These are phyloP conservation scores for Botrytis cinerea DNA, from an alignment of 2,329 filamentous ascomycete genomes.

Conservation along the genomic window DNA sequence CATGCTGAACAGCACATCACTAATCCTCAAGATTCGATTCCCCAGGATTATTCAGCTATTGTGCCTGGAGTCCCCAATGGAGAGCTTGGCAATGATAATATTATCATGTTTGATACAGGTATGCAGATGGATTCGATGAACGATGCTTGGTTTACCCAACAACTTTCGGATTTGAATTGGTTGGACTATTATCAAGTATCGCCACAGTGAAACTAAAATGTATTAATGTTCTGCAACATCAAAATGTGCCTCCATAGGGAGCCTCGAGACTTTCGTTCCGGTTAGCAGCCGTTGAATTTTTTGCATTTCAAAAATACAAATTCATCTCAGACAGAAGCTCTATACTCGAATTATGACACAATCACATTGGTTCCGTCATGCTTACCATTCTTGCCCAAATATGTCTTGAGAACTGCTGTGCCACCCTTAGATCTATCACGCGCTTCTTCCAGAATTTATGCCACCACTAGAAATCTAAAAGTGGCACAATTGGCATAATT, in stretches of 20 bases:
- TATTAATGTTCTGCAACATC: not conserved
- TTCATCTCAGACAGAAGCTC: no score
- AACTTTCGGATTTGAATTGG: slow-evolving; percentile 20
- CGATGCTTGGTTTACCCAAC: slow-evolving; percentile 23
- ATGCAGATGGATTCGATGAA: slow-evolving; percentile 21
- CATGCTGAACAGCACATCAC: not conserved
- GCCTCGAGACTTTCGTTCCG: not conserved
- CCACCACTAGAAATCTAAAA: not conserved
- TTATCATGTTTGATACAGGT: slow-evolving; percentile 13
- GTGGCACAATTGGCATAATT: not conserved
- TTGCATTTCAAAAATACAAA: no score
- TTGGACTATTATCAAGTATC: slow-evolving; percentile 19
- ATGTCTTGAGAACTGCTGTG: not conserved
- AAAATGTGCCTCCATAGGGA: not conserved
- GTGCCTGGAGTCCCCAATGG: not conserved
- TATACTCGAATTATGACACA: no score
- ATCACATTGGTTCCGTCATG: no score
- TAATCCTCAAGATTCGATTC: not conserved
- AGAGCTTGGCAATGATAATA: not conserved
- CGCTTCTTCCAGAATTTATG: not conserved
- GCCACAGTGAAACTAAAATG: not conserved
- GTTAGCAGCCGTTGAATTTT: not conserved
- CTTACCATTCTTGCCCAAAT: not conserved
- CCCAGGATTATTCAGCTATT: not conserved
- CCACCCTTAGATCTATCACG: not conserved